Percentiles rank a stretch among this genome's conserved stretches.
Conservation (phyloP, 257 asterid species). For the Solanum piurae region DNA sequence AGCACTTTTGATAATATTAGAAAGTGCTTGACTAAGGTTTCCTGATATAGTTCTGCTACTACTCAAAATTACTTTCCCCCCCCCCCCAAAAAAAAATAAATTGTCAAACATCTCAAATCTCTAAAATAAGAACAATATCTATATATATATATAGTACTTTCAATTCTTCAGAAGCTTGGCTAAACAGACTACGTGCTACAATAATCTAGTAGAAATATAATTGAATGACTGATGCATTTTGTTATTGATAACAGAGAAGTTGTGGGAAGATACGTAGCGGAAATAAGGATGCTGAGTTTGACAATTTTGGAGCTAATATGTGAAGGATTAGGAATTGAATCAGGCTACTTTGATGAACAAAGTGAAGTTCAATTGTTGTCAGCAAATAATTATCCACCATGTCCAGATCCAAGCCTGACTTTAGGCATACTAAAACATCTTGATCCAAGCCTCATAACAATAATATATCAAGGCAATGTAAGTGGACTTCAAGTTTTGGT, state of each 20-base stretch:
- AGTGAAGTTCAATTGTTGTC: slow-evolving; percentile 7
- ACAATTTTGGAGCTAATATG: slow-evolving; percentile 12
- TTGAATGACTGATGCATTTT: not conserved
- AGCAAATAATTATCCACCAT: slow-evolving; percentile 12
- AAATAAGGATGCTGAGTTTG: slow-evolving; percentile 9
- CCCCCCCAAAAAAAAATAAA: too few relatives aligned
- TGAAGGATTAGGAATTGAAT: slow-evolving; percentile 21
- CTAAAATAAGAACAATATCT: not conserved
- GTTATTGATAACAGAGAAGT: slow-evolving; percentile 5
- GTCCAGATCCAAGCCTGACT: slow-evolving; percentile 21
- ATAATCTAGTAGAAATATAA: not conserved
- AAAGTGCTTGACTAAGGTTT: not conserved
- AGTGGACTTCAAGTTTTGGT: slow-evolving; percentile 19
- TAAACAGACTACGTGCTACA: not conserved
- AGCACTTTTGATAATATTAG: not conserved
- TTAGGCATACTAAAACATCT: slow-evolving; percentile 18
- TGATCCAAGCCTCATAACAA: slow-evolving; percentile 20
- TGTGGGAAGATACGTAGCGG: slow-evolving; percentile 14
- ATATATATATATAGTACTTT: not conserved
- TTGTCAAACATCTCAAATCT: not conserved
- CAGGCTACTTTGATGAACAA: slow-evolving; percentile 8
- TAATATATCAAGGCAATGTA: slow-evolving; percentile 16
- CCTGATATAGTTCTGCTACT: not conserved
- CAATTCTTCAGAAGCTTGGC: not conserved
- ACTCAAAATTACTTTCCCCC: too few relatives aligned